phyloP scores from a whole-genome alignment of 2,329 filamentous ascomycete species.

The Ceratocystis ficicola region DNA sequence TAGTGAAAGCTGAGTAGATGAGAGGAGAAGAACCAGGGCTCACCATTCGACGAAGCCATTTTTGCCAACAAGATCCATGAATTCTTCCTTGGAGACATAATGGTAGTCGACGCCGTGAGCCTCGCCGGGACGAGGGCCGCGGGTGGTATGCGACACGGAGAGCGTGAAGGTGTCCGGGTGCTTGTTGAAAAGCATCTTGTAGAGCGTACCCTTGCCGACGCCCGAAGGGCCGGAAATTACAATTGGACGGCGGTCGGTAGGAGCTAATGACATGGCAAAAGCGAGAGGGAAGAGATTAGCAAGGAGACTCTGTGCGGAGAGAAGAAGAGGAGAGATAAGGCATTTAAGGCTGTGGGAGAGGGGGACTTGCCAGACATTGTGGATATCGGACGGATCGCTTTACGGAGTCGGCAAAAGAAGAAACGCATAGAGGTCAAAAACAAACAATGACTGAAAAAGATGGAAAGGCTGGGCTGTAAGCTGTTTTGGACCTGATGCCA shows the following conservation, averaged over 20 bases:
- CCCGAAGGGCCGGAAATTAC: conserved; percentile 72
- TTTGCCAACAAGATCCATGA: conserved; percentile 53
- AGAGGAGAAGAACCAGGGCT: neutral
- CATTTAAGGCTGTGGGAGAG: neutral
- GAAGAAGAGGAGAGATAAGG: neutral
- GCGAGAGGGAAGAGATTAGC: conserved; percentile 22
- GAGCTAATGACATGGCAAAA: conserved; percentile 21
- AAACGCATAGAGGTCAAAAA: conserved; percentile 14
- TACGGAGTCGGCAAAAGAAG: conserved; percentile 14
- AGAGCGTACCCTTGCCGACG: conserved; percentile 70
- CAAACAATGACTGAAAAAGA: neutral
- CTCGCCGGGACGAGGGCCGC: conserved; percentile 62
- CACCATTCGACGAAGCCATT: conserved; percentile 63
- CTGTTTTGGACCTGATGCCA: neutral
- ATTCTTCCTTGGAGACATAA: conserved; percentile 56
- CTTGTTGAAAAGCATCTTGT: conserved; percentile 53
- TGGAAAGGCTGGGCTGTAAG: neutral
- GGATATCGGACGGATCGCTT: conserved; percentile 14
- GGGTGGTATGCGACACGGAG: conserved; percentile 66
- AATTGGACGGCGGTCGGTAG: conserved; percentile 49
- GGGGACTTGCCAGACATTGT: conserved; percentile 20
- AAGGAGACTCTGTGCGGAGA: neutral
- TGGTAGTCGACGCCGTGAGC: conserved; percentile 68
- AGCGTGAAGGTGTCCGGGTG: conserved; percentile 42
- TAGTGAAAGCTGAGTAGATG: neutral